phyloP scores from a whole-genome alignment of 352 stramenopile species.

The Thalassiosira hispida region DNA sequence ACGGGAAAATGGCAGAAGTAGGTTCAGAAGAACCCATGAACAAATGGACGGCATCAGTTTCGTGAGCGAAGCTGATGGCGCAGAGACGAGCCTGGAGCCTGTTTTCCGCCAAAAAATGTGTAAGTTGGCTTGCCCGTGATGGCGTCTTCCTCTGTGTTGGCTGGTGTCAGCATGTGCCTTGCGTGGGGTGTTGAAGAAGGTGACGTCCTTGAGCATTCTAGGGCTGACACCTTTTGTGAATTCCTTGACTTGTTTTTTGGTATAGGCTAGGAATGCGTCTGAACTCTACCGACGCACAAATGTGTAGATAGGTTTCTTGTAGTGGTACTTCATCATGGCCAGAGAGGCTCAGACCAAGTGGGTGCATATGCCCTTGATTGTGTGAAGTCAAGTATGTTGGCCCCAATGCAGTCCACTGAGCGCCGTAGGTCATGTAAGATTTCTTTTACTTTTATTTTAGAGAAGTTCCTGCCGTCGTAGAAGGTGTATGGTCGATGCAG shows the following conservation, averaged over 20 bases:
- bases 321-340: conserved; percentile 43
- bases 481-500: too few species aligned
- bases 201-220: conserved; percentile 13
- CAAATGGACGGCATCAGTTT: too few species aligned
- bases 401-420: conserved; percentile 13
- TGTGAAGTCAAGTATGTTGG: conserved; percentile 23
- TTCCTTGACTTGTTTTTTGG: conserved; percentile 36
- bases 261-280: conserved; percentile 42
- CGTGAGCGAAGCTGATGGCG: too few species aligned
- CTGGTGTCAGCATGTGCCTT: too few species aligned
- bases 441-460: conserved; percentile 1
- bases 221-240: conserved; percentile 21
- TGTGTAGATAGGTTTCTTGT: conserved; percentile 12
- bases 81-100: too few species aligned
- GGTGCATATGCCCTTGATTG: conserved; percentile 16
- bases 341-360: conserved; percentile 17
- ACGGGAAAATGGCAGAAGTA: too few species aligned
- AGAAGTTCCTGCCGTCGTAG: conserved; percentile 18
- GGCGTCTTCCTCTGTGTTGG: too few species aligned
- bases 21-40: too few species aligned
- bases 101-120: too few species aligned
- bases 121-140: too few species aligned
- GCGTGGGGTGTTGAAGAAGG: conserved; percentile 13
- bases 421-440: neutral
- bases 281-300: conserved; percentile 43